A percentile compares a stretch with the other conserved stretches of the same genome.
phyloP scores from a whole-genome alignment of 2,329 filamentous ascomycete genomes.

The Trichoderma polysporum region DNA sequence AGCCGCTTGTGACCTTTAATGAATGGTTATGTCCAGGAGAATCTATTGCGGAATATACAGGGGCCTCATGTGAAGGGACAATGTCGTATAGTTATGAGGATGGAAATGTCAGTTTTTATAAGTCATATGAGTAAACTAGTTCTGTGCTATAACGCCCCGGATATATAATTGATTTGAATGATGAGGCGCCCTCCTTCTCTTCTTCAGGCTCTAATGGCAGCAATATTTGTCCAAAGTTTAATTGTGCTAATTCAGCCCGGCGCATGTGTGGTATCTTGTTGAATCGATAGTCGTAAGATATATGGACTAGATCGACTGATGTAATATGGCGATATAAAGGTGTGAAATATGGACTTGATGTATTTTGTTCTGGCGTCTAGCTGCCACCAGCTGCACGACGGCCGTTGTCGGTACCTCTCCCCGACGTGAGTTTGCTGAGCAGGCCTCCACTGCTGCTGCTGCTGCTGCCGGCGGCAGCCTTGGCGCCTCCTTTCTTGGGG shows the following conservation, averaged over 20 bases:
- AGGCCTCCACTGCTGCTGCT: background rate
- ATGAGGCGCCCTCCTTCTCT: background rate
- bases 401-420: background rate
- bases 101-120: background rate
- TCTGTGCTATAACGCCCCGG: conserved; percentile 6
- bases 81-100: background rate
- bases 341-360: background rate
- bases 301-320: background rate
- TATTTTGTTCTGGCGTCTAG: background rate
- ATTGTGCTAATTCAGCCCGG: background rate
- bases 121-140: background rate
- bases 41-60: background rate
- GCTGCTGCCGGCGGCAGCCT: background rate
- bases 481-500: conserved; percentile 42
- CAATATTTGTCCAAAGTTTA: background rate
- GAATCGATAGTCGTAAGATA: background rate
- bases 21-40: conserved; percentile 24
- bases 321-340: background rate
- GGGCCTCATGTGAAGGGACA: background rate
- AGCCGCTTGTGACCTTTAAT: conserved; percentile 23
- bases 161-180: background rate
- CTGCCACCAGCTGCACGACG: conserved; percentile 8
- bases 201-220: background rate
- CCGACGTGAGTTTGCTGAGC: background rate
- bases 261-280: background rate